Percentiles rank a stretch among this genome's conserved stretches.
These are phyloP conservation scores for Ceratobasidium sp. DNA, from an alignment of 1,284 basidiomycete species.

Conservation along the genomic window DNA sequence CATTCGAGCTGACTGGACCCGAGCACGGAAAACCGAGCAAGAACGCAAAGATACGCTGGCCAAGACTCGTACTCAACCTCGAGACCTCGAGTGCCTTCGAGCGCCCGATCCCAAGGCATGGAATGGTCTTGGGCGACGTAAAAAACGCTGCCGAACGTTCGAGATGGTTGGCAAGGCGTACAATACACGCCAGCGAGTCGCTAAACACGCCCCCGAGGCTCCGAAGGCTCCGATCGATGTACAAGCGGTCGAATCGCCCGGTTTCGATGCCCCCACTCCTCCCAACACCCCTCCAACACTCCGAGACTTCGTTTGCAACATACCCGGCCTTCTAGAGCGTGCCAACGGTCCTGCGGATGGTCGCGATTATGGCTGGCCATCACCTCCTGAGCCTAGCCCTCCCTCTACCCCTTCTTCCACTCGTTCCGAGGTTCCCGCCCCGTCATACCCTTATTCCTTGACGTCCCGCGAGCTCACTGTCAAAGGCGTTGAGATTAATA, in stretches of 20 bases:
- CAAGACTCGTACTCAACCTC: not conserved
- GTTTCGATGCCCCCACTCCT: not conserved
- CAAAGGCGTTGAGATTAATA: not conserved
- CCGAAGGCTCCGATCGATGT: not conserved
- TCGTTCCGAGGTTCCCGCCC: not conserved
- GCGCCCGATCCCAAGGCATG: not conserved
- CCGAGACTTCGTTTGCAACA: not conserved
- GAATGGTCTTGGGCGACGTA: not conserved
- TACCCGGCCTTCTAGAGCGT: not conserved
- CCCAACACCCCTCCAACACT: not conserved
- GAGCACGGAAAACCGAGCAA: not conserved
- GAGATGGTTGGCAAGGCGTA: not conserved
- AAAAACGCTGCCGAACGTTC: not conserved
- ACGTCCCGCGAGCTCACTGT: not conserved
- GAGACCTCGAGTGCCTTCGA: not conserved
- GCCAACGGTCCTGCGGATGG: not conserved
- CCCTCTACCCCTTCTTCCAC: not conserved
- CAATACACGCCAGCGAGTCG: not conserved
- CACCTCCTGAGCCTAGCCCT: not conserved
- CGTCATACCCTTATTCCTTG: not conserved
- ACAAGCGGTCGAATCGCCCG: not conserved
- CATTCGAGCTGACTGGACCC: not conserved
- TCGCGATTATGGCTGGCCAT: not conserved
- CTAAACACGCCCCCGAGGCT: not conserved
- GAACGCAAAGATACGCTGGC: not conserved